Percentiles rank a stretch among this genome's conserved stretches.
phyloP scores from a whole-genome alignment of 345 rosid genomes.

The Populus simonii region DNA sequence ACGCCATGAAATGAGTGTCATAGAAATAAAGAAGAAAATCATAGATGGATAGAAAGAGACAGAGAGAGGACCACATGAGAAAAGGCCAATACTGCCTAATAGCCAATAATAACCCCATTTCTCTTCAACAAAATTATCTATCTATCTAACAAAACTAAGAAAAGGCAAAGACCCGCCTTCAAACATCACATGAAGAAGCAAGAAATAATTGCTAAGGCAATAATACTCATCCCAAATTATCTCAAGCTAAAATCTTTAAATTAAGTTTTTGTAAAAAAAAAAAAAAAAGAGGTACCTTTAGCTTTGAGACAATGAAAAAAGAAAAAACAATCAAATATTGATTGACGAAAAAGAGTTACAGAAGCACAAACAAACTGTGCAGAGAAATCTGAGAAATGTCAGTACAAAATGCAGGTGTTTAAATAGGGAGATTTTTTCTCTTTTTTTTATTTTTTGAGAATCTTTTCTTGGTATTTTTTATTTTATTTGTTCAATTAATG shows the following conservation, averaged over 20 bases:
- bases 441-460: background rate
- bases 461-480: background rate
- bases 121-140: background rate
- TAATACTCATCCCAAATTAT: background rate
- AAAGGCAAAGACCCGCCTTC: too few species aligned
- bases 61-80: constrained; percentile 1
- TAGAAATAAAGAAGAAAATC: background rate
- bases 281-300: background rate
- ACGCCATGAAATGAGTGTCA: constrained; percentile 34
- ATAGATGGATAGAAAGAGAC: background rate
- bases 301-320: background rate
- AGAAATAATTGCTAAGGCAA: too few species aligned
- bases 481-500: background rate
- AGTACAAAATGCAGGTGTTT: background rate
- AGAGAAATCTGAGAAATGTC: background rate
- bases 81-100: background rate
- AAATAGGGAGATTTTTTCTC: background rate
- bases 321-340: background rate
- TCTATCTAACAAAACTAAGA: too few species aligned
- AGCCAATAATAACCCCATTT: background rate
- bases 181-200: too few species aligned
- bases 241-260: background rate
- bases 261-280: background rate
- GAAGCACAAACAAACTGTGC: background rate
- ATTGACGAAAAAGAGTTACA: background rate